phyloP scores from a whole-genome alignment of 176 grass and related monocot species.

The Rhipidocladum racemiflorum region DNA sequence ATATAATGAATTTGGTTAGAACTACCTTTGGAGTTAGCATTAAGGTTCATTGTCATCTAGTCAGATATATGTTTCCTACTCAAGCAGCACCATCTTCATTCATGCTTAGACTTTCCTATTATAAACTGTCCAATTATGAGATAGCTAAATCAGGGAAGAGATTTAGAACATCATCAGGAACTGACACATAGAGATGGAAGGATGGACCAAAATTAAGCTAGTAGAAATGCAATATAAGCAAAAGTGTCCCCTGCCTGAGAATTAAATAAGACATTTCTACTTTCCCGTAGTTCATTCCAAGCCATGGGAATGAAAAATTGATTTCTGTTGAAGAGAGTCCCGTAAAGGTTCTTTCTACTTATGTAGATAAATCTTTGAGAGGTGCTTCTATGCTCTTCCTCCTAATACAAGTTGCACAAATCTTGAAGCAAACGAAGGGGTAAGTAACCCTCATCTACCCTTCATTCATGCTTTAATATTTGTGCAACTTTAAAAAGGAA shows the following conservation, averaged over 20 bases:
- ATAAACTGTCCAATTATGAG: background rate
- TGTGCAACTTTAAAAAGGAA: too few species aligned
- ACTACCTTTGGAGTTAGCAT: conserved; percentile 16
- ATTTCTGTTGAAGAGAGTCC: background rate
- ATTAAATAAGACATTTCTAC: background rate
- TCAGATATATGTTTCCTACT: background rate
- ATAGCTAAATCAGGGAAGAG: background rate
- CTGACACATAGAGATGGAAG: background rate
- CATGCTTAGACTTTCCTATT: conserved; percentile 5
- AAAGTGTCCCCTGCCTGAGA: background rate
- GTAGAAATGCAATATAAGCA: background rate
- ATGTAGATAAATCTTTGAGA: background rate
- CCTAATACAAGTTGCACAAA: too few species aligned
- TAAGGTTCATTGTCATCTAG: background rate
- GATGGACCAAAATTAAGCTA: conserved; percentile 4
- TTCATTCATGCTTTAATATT: too few species aligned
- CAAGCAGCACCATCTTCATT: background rate
- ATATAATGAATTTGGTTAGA: conserved; percentile 11
- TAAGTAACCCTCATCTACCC: too few species aligned
- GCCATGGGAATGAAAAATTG: background rate
- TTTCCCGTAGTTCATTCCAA: background rate
- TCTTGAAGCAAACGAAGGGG: too few species aligned
- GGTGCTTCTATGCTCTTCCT: too few species aligned
- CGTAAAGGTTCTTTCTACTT: background rate
- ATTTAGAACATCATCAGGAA: conserved; percentile 1